A percentile compares a stretch with the other conserved stretches of the same genome.
Evolutionary conservation across 331 rosid genomes (phyloP).

Genomic region (Malus hybrid): DNA sequence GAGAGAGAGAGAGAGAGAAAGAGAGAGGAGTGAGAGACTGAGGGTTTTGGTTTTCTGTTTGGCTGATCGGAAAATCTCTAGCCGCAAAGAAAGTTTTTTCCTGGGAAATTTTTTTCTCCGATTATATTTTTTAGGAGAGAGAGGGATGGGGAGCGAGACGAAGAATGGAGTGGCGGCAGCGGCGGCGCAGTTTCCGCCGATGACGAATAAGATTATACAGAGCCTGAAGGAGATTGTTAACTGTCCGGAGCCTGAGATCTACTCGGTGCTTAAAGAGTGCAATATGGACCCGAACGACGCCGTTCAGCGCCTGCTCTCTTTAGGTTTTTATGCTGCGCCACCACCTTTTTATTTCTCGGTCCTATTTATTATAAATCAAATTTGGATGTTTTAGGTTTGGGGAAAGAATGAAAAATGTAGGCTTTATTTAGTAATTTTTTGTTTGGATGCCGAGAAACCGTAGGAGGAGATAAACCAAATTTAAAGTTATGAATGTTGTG

Average conservation of each 20-base stretch:
- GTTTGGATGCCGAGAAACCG: constrained; percentile 14
- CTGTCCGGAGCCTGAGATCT: constrained; percentile 34
- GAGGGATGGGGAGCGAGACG: constrained; percentile 26
- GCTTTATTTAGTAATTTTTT: neutral
- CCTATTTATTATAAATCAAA: neutral
- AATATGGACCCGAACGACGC: constrained; percentile 35
- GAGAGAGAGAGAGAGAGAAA: neutral
- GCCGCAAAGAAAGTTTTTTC: constrained; percentile 10
- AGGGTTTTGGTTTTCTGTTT: constrained; percentile 22
- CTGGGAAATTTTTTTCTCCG: neutral
- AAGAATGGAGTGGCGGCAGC: constrained; percentile 9
- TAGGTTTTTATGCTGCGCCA: constrained; percentile 10
- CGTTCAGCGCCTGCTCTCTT: constrained; percentile 31
- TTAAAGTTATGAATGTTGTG: neutral
- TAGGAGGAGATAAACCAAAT: neutral
- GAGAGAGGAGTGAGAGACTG: neutral
- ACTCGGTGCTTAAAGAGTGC: constrained; percentile 26
- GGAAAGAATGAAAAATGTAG: neutral
- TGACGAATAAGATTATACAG: constrained; percentile 19
- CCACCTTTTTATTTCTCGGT: neutral
- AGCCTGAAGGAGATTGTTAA: constrained; percentile 30
- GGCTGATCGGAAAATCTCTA: constrained; percentile 25
- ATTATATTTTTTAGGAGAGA: neutral
- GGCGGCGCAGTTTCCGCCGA: constrained; percentile 4
- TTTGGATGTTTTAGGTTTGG: neutral